A percentile compares a stretch with the other conserved stretches of the same genome.
Evolutionary conservation across 1,284 basidiomycete species (phyloP).

Genomic region (Cutaneotrichosporon cyanovorans): DNA sequence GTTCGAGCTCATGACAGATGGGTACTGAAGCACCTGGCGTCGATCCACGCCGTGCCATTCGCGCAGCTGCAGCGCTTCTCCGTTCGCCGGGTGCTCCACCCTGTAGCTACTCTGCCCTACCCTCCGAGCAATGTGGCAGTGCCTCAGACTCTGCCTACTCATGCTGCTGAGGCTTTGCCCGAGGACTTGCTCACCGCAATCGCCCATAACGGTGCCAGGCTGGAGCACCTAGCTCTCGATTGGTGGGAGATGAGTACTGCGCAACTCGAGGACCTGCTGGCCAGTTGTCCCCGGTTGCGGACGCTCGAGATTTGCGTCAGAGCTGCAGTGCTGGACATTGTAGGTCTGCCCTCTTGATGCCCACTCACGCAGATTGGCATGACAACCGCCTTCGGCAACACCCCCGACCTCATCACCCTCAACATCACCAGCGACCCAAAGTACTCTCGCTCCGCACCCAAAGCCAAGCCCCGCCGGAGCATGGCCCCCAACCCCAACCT

Average conservation of each 20-base stretch:
- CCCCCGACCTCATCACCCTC: constrained; percentile 17
- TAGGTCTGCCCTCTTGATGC: neutral
- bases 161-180: constrained; percentile 11
- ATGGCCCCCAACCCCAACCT: neutral
- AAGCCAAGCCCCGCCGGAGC: neutral
- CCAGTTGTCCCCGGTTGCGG: constrained; percentile 9
- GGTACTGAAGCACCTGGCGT: constrained; percentile 27
- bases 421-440: constrained; percentile 15
- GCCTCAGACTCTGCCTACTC: constrained; percentile 9
- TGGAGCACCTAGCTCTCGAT: constrained; percentile 21
- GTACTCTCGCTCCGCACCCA: constrained; percentile 8
- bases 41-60: constrained; percentile 21
- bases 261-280: constrained; percentile 17
- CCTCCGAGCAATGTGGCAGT: constrained; percentile 10
- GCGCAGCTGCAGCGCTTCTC: constrained; percentile 20
- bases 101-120: constrained; percentile 20
- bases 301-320: constrained; percentile 17
- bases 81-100: constrained; percentile 20
- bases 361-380: constrained; percentile 15
- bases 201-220: constrained; percentile 8
- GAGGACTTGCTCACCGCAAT: constrained; percentile 13
- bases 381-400: constrained; percentile 16
- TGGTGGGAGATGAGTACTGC: constrained; percentile 24
- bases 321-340: constrained; percentile 17
- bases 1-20: constrained; percentile 16